Evolutionary conservation across 2,329 filamentous ascomycete species (phyloP).

Genomic region (Aspergillus intermedius): DNA sequence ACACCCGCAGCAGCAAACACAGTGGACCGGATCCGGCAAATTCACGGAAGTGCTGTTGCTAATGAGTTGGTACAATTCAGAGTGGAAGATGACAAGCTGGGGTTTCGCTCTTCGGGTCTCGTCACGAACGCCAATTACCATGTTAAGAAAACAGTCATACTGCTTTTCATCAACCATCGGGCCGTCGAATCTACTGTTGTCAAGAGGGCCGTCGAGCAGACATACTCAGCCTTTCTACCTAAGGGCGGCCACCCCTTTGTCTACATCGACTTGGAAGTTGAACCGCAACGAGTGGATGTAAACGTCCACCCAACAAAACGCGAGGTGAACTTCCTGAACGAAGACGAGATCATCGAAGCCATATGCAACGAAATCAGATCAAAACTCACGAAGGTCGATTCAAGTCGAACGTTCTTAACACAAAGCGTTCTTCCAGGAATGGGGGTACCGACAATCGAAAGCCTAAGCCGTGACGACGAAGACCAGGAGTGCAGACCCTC

Average conservation of each 20-base stretch:
- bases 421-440: constrained; percentile 76
- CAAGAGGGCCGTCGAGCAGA: constrained; percentile 85
- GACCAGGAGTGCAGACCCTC: constrained; percentile 26
- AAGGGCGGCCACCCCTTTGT: constrained; percentile 93
- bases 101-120: constrained; percentile 74
- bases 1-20: constrained; percentile 66
- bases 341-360: constrained; percentile 87
- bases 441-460: constrained; percentile 48
- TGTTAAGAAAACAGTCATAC: constrained; percentile 76
- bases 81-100: constrained; percentile 67
- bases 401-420: constrained; percentile 87
- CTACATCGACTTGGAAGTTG: constrained; percentile 87
- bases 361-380: constrained; percentile 75
- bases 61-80: constrained; percentile 79
- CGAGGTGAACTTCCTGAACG: constrained; percentile 94
- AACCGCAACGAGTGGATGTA: constrained; percentile 86
- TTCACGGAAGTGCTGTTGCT: constrained; percentile 76
- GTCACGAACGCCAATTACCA: constrained; percentile 92
- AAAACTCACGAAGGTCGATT: constrained; percentile 79
- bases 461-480: constrained; percentile 19
- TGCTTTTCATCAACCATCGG: constrained; percentile 95
- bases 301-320: constrained; percentile 96
- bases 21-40: constrained; percentile 80
- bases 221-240: constrained; percentile 77
- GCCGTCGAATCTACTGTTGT: constrained; percentile 84